Conservation (phyloP, 2,329 filamentous ascomycete genomes). For the Botrytis pseudocinerea region DNA sequence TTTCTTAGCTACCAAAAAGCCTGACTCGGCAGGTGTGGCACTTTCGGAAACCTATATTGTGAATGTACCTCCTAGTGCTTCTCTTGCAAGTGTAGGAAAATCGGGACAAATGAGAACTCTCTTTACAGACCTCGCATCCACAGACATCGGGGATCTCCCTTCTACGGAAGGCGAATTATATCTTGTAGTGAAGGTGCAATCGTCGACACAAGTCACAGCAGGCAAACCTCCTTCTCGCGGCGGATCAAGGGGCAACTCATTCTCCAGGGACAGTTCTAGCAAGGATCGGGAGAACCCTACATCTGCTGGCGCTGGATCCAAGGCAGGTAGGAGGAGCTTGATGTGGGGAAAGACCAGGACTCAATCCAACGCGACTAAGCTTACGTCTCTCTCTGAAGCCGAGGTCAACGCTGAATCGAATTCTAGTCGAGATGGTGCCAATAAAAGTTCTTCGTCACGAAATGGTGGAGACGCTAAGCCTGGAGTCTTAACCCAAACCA, state of each 20-base stretch:
- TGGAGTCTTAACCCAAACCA: constrained; percentile 47
- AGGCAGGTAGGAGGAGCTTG: constrained; percentile 60
- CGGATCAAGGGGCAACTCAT: constrained; percentile 19
- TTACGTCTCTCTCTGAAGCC: constrained; percentile 50
- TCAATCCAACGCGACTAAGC: constrained; percentile 45
- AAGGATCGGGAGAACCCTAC: constrained; percentile 44
- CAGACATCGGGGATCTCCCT: constrained; percentile 55
- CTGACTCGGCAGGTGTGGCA: constrained; percentile 61
- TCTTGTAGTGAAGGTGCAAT: constrained; percentile 72
- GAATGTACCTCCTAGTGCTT: constrained; percentile 72
- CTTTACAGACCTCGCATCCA: constrained; percentile 74
- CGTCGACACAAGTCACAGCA: constrained; percentile 35
- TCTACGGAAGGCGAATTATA: constrained; percentile 73
- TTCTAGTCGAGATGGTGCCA: constrained; percentile 43
- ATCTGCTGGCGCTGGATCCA: constrained; percentile 49
- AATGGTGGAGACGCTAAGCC: constrained; percentile 42
- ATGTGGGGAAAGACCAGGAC: constrained; percentile 68
- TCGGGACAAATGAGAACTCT: constrained; percentile 76
- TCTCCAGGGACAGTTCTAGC: constrained; percentile 35
- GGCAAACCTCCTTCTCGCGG: constrained; percentile 37
- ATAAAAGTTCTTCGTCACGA: constrained; percentile 53
- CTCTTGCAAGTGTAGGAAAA: constrained; percentile 63
- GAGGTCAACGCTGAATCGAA: constrained; percentile 21
- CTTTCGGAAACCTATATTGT: constrained; percentile 84
- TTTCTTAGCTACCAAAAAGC: constrained; percentile 72